These are phyloP conservation scores for Parachaetomium inaequale DNA, from an alignment of 495 filamentous ascomycete genomes.

Conservation along the genomic window DNA sequence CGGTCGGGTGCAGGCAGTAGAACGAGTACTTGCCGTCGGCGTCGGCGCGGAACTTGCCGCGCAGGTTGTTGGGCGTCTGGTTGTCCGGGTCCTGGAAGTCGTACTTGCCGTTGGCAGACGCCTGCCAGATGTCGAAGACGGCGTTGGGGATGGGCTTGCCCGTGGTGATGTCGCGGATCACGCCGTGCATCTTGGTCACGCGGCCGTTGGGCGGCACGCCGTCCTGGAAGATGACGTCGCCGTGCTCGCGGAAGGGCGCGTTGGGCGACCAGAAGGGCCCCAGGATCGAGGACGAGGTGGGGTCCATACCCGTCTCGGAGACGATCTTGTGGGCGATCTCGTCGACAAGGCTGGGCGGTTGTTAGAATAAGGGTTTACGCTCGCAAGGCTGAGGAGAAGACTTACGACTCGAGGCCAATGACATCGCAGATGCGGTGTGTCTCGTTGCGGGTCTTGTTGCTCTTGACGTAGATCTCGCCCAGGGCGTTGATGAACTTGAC, in stretches of 20 bases:
- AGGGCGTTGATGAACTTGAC: constrained; percentile 58
- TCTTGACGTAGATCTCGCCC: constrained; percentile 50
- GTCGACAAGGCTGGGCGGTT: constrained; percentile 61
- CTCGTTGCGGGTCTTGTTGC: constrained; percentile 66
- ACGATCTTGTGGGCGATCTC: constrained; percentile 81
- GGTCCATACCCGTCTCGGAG: constrained; percentile 62
- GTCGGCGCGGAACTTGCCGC: constrained; percentile 78
- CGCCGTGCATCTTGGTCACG: constrained; percentile 71
- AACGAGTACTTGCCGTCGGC: constrained; percentile 71
- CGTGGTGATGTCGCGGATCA: constrained; percentile 67
- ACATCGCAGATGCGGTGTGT: constrained; percentile 74
- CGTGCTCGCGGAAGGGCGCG: constrained; percentile 70
- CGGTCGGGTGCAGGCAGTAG: constrained; percentile 80
- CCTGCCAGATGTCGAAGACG: constrained; percentile 84
- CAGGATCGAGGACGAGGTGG: constrained; percentile 79
- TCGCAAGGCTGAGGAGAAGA: constrained; percentile 14
- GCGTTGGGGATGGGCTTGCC: constrained; percentile 65
- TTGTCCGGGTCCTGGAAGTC: constrained; percentile 80
- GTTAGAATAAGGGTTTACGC: background rate
- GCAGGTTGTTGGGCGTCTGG: constrained; percentile 76
- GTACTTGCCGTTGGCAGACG: constrained; percentile 79
- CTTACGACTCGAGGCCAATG: constrained; percentile 76
- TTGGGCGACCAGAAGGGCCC: constrained; percentile 86
- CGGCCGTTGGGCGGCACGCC: constrained; percentile 56
- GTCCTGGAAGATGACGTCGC: constrained; percentile 68